Percentiles rank a stretch among this genome's conserved stretches.
phyloP scores from a whole-genome alignment of 164 flowering plant genomes.

The Annona cherimola region DNA sequence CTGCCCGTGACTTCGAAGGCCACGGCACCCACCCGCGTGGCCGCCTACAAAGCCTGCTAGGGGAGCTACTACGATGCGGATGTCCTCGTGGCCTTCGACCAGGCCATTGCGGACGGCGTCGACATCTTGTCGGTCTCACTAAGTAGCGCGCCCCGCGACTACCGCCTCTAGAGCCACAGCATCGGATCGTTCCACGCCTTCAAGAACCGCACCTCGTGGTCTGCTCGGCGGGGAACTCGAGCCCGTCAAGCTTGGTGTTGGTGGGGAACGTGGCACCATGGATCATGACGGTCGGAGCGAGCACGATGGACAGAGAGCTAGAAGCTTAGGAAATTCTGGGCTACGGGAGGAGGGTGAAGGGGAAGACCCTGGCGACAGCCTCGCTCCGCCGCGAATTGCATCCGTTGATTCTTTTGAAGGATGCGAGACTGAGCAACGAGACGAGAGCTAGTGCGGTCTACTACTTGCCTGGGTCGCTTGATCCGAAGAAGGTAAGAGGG shows the following conservation, averaged over 20 bases:
- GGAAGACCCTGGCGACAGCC: slow-evolving; percentile 57
- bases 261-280: slow-evolving; percentile 6
- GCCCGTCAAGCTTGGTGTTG: background rate
- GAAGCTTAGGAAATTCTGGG: background rate
- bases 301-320: too few species aligned
- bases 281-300: slow-evolving; percentile 5
- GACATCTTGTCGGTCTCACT: slow-evolving; percentile 8
- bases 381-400: slow-evolving; percentile 25
- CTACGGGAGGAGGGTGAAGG: slow-evolving; percentile 30
- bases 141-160: background rate
- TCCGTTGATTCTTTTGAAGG: slow-evolving; percentile 22
- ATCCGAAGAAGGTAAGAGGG: slow-evolving; percentile 42
- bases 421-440: slow-evolving; percentile 30
- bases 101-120: slow-evolving; percentile 10
- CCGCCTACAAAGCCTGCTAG: slow-evolving; percentile 15
- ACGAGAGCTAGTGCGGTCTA: slow-evolving; percentile 11
- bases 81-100: slow-evolving; percentile 8
- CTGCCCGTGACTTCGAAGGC: slow-evolving; percentile 18
- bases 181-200: slow-evolving; percentile 10
- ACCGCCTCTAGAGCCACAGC: background rate
- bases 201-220: background rate
- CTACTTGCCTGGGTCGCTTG: slow-evolving; percentile 14
- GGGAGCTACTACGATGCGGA: slow-evolving; percentile 1
- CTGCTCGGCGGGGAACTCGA: slow-evolving; percentile 4
- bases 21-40: slow-evolving; percentile 24